Evolutionary conservation across 176 grass and related monocot species (phyloP), one percentile per base, ranked within the genome.

Genomic region (Cocos nucifera): DNA sequence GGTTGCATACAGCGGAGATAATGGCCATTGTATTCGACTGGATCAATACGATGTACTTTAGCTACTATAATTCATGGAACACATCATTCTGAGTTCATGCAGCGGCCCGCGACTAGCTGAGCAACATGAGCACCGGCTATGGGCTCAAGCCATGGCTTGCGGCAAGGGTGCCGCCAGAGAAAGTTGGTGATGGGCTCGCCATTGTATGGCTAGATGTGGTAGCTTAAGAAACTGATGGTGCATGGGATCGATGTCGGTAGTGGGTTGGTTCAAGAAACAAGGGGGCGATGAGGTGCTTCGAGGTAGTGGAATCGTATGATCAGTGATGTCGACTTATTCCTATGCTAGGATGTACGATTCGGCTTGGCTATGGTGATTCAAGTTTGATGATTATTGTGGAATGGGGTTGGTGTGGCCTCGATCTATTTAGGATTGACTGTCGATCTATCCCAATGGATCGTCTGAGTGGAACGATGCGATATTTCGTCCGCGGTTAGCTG

Each of bases 21-120:
- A 70, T 70, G 19, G 54, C 67, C 4, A 16, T 29, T 4, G 19
- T 2, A 29, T 28, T 70, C 21, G 67, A 70, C 30, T 69, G 66
- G 66, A 22, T 69, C 53, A 57, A 69, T 29, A 29, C 17, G 12
- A 56, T 69, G 53, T 49, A 28, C 67, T 70, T 58, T 21, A 55
- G 50, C 35, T 58, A 50, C 21, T 55, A 70, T 35, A 22, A 30
- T 3, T 49, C 35, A 6, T 50, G 67, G 55, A 44, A 59, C 21
- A 49, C 56, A 15, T 17, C 67, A 19, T 3, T 55, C 1, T 54
- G 35, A 3, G 51, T 19, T 50, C 25, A 68, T 25, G 67, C 67
- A 21, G 16, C 67, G 56, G 35, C 49, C 3, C 50, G 26, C 22
- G 67, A 70, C 39, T 19, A 29, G 35, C 16, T 1, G 0, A 50